Evolutionary conservation across 2,329 filamentous ascomycete genomes (phyloP), one percentile per base, ranked within the genome.

Genomic region (Tothia fuscella): DNA sequence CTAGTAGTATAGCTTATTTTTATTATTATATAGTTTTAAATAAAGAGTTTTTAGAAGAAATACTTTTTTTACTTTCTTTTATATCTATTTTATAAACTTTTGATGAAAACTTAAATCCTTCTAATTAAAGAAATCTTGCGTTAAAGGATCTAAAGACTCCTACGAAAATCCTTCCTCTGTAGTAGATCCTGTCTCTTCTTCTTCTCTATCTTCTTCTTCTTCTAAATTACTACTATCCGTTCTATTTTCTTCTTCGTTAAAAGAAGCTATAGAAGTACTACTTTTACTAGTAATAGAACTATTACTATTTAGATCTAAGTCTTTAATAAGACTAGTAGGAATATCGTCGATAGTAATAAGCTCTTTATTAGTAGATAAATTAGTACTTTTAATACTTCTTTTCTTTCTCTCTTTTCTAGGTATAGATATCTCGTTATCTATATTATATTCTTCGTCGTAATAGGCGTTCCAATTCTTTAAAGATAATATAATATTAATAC

Each of bases 341-440:
- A 34, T 9, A 34, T 34, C 12, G 12, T 13, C 31, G 14, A 10
- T 29, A 29, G 13, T 29, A 29, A 29, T 29, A 9, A 29, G 26
- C n/a, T 29, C 26, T 34, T 19, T 29, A 29, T n/a, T 29, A 29
- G 26, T 29, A 29, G 26, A 29, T 29, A 29, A 29, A 29, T 9
- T 29, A 29, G 26, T 29, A 29, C 26, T 29, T 29, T 29, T 29
- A 29, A 29, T 29, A 29, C 26, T 29, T 29, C 26, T 29, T 29
- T 29, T 29, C 26, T 29, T 29, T 29, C 26, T 29, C 26, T 29
- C 9, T 29, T 29, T 29, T 29, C 26, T 29, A 29, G 26, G 26
- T 29, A 29, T 29, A 29, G 26, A 29, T 29, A 29, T 29, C 14
- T 34, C 17, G 17, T 34, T 34, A 34, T 34, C 31, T 34, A 34